Conservation (phyloP, 148 eudicot species). For the Rhododendron ferrugineum region DNA sequence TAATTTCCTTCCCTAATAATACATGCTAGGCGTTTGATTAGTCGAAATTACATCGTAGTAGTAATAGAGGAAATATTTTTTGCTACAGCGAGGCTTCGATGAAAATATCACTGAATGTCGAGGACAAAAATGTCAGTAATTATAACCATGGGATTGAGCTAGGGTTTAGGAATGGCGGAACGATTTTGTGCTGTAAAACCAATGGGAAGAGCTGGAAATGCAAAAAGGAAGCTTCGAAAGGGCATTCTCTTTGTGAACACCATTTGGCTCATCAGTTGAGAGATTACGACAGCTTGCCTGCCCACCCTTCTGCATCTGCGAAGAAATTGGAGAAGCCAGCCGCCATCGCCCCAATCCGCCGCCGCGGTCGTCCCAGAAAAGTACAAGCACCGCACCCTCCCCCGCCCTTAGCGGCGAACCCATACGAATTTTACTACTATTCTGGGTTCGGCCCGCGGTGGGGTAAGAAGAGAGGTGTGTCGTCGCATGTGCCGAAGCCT, state of each 20-base stretch:
- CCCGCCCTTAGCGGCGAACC: constrained; percentile 21
- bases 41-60: neutral
- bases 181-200: constrained; percentile 1
- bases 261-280: constrained; percentile 7
- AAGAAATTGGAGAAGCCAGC: constrained; percentile 14
- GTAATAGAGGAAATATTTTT: neutral
- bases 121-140: neutral
- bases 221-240: constrained; percentile 3
- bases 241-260: constrained; percentile 18
- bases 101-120: constrained; percentile 25
- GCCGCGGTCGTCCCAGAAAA: constrained; percentile 16
- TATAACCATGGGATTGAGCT: neutral
- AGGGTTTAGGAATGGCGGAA: neutral
- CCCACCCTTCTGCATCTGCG: neutral
- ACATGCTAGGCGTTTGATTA: constrained; percentile 1
- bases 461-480: constrained; percentile 29
- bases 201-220: constrained; percentile 24
- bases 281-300: neutral
- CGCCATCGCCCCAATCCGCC: neutral
- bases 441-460: constrained; percentile 73
- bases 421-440: constrained; percentile 56
- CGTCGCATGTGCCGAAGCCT: neutral
- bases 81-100: constrained; percentile 21
- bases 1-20: neutral
- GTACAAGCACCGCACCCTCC: neutral